phyloP scores from a whole-genome alignment of 352 stramenopile genomes.

The Pythium aquatile region DNA sequence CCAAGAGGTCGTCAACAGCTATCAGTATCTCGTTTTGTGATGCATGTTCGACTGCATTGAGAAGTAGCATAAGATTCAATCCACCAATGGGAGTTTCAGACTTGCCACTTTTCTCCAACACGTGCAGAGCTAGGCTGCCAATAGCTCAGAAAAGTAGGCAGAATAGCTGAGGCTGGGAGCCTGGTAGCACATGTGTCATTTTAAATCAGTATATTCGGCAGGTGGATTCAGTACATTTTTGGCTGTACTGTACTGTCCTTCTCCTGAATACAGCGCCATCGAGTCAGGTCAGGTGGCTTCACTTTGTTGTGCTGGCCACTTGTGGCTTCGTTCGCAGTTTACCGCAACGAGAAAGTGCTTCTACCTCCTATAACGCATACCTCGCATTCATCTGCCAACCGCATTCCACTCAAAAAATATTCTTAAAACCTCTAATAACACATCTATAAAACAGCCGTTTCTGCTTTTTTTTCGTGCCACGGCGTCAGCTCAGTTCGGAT shows the following conservation, averaged over 20 bases:
- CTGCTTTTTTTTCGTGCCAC: constrained; percentile 14
- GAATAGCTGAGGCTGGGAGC: too few species aligned
- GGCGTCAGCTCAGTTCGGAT: neutral
- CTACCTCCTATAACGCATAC: neutral
- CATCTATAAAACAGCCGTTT: constrained; percentile 22
- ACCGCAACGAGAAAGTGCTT: neutral
- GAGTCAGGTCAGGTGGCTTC: constrained; percentile 2
- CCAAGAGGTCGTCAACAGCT: too few species aligned
- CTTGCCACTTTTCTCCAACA: neutral
- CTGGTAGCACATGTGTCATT: neutral
- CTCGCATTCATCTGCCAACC: neutral
- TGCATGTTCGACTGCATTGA: neutral
- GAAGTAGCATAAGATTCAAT: neutral
- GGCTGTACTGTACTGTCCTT: neutral
- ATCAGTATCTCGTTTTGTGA: neutral
- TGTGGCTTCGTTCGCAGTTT: constrained; percentile 8
- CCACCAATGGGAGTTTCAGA: neutral
- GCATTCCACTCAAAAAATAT: too few species aligned
- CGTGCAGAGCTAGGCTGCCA: too few species aligned
- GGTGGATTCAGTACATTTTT: neutral
- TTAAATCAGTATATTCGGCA: neutral
- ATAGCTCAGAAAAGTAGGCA: too few species aligned
- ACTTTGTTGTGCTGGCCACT: constrained; percentile 4
- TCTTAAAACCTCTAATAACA: constrained; percentile 18
- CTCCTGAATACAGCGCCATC: constrained; percentile 3